Base-by-base conservation (phyloP, 306 rosid species). In the Inga oerstediana region DNA sequence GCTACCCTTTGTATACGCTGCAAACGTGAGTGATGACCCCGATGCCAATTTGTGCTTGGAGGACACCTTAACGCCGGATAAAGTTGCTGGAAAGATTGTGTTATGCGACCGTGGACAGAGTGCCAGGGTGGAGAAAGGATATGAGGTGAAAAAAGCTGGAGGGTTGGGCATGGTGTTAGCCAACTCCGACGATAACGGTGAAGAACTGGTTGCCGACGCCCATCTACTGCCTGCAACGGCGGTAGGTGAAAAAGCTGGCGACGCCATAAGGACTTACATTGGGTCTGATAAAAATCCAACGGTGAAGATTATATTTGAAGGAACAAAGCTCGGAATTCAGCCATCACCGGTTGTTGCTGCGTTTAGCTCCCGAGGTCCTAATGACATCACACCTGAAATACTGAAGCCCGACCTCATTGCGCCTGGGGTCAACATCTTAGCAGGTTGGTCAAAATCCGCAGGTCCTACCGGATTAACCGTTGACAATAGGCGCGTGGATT, bases 301-400 rank as follows among this genome's bases (percentile, higher is more conserved):
- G 9, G 89, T 68, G 1, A 82, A 85, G 27, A 87, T 94, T 62
- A 39, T 79, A 32, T 91, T 93, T 72, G 80, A 85, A 27, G 98
- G 97, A 14, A 93, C 98, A 0, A 88, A 84, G 75, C 65, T 93
- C 0, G 89, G 91, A 13, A 78, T 88, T 54, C 49, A 91, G 54
- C 98, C 97, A 0, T 89, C 98, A 7, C 98, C 98, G 11, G 88
- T 91, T 16, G 94, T 93, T n/a, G 94, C 98, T 4, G 85, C 93
- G 44, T 94, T 90, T 35, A 94, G 98, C 37, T 88, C 97, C 1
- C 80, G 98, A 1, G 97, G 98, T 22, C 98, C 98, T 2, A 93
- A 86, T 78, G 24, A 82, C 2, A 14, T 93, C 78, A 86, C 92
- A 1, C 84, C 91, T 3, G 84, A 93, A 69, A 52, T 94, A 34